Conservation (phyloP, 1,284 basidiomycete species). For the Meira miltonrushii region DNA sequence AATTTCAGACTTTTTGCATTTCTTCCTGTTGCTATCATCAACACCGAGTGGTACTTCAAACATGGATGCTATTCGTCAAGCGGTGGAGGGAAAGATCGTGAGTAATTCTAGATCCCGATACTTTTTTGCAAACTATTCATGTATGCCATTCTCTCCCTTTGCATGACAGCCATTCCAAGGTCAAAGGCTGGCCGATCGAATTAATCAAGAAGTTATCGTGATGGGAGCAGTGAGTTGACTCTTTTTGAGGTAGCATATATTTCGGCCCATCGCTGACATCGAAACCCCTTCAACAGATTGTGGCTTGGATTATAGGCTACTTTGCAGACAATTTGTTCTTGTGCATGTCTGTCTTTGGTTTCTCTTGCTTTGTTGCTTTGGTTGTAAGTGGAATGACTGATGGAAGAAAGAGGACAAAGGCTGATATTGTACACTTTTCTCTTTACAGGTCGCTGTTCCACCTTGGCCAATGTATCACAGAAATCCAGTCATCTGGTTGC, state of each 20-base stretch:
- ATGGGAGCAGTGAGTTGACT: slow-evolving; percentile 14
- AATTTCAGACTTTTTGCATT: too few relatives aligned
- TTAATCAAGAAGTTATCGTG: slow-evolving; percentile 13
- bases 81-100: slow-evolving; percentile 15
- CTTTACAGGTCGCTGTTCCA: slow-evolving; percentile 8
- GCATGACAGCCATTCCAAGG: slow-evolving; percentile 17
- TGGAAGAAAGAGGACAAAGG: not conserved
- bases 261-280: not conserved
- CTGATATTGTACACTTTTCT: not conserved
- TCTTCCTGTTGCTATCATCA: too few relatives aligned
- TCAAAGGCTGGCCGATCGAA: slow-evolving; percentile 14
- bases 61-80: slow-evolving; percentile 10
- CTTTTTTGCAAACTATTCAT: not conserved
- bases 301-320: slow-evolving; percentile 11
- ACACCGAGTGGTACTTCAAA: too few relatives aligned
- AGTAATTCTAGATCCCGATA: not conserved
- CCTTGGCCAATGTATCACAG: slow-evolving; percentile 10
- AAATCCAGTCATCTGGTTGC: slow-evolving; percentile 10
- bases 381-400: slow-evolving; percentile 7
- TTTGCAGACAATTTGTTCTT: slow-evolving; percentile 10
- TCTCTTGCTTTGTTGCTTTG: not conserved
- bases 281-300: slow-evolving; percentile 1
- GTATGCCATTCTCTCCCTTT: not conserved
- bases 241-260: not conserved
- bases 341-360: slow-evolving; percentile 12